Evolutionary conservation across 768 basidiomycete species (phyloP).

Genomic region (Lentinula sp.): DNA sequence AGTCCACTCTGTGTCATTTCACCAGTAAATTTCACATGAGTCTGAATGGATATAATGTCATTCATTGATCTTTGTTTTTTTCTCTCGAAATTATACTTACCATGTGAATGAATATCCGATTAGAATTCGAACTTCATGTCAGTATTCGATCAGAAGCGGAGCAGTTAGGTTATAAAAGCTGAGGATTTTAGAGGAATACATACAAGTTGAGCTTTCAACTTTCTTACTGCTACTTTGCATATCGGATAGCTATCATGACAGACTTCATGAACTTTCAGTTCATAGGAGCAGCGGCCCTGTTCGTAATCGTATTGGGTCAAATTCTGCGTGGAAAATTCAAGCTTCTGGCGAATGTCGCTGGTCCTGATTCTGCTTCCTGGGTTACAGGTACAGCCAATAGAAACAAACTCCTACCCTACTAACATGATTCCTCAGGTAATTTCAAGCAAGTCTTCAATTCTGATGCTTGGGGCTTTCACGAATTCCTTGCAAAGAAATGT

Average conservation of each 20-base stretch:
- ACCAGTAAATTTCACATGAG: background rate
- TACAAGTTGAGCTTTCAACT: background rate
- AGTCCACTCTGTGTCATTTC: background rate
- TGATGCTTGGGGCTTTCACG: background rate
- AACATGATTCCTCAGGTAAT: background rate
- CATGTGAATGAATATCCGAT: background rate
- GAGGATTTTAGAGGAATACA: background rate
- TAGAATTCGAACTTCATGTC: background rate
- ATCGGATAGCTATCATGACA: background rate
- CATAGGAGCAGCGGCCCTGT: background rate
- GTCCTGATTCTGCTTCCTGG: background rate
- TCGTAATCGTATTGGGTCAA: background rate
- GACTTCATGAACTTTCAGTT: background rate
- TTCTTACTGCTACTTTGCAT: background rate
- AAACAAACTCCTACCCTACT: too few relatives aligned
- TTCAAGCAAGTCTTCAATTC: background rate
- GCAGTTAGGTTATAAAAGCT: background rate
- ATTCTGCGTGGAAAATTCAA: background rate
- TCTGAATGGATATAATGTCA: background rate
- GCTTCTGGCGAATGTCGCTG: background rate
- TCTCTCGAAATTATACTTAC: background rate
- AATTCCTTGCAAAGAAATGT: background rate
- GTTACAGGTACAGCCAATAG: background rate
- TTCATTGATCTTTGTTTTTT: background rate
- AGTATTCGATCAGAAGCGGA: background rate